Percentiles rank a stretch among this genome's conserved stretches.
Evolutionary conservation across 2,329 filamentous ascomycete species (phyloP).

Genomic region (Xylariomycetidae sp.): DNA sequence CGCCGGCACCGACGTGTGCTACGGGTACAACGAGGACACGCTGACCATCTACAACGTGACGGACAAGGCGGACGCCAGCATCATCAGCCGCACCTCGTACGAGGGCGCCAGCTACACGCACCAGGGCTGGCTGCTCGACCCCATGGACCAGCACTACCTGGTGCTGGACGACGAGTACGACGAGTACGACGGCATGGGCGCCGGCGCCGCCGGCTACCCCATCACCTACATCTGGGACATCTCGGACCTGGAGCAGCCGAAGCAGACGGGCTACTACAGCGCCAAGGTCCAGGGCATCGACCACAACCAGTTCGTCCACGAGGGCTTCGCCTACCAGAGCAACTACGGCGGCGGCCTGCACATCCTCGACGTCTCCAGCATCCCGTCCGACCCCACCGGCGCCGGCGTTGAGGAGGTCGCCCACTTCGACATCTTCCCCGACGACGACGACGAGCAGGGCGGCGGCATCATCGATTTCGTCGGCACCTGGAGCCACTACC

Average conservation of each 20-base stretch:
- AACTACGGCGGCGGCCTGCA: slow-evolving; percentile 38
- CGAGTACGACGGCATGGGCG: slow-evolving; percentile 33
- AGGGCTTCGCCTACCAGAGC: slow-evolving; percentile 34
- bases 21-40: slow-evolving; percentile 48
- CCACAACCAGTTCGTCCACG: slow-evolving; percentile 36
- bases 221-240: slow-evolving; percentile 44
- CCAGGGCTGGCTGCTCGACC: slow-evolving; percentile 44
- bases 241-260: slow-evolving; percentile 30
- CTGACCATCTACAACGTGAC: slow-evolving; percentile 45
- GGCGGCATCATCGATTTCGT: slow-evolving; percentile 28
- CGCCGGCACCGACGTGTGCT: slow-evolving; percentile 45
- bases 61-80: slow-evolving; percentile 33
- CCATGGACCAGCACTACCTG: slow-evolving; percentile 29
- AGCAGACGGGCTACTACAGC: slow-evolving; percentile 34
- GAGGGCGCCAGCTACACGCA: slow-evolving; percentile 49
- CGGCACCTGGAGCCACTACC: slow-evolving; percentile 37
- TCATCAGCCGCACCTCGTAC: slow-evolving; percentile 47
- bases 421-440: slow-evolving; percentile 40
- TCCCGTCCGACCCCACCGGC: slow-evolving; percentile 25
- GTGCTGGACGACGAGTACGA: slow-evolving; percentile 45
- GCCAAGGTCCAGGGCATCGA: slow-evolving; percentile 33
- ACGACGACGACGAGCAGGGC: slow-evolving; percentile 34
- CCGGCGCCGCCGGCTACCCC: slow-evolving; percentile 30
- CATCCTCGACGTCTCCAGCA: slow-evolving; percentile 27
- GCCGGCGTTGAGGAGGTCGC: slow-evolving; percentile 29